phyloP scores from a whole-genome alignment of 1,284 basidiomycete species.

The Puccinia novopanici region DNA sequence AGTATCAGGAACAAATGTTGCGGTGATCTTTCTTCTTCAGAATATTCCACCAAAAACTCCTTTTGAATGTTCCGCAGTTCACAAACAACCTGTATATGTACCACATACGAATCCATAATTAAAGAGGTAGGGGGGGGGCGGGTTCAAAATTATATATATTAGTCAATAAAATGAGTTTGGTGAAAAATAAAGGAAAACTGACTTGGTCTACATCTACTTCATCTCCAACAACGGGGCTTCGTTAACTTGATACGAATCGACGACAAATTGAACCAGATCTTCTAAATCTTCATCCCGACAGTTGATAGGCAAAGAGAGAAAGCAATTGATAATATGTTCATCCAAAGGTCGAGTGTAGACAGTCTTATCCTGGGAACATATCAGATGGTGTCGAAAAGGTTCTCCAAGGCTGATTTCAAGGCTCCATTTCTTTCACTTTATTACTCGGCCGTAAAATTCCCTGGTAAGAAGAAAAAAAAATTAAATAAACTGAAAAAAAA shows the following conservation, averaged over 20 bases:
- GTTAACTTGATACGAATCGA: constrained; percentile 90
- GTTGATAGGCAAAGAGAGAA: constrained; percentile 76
- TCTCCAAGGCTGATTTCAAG: constrained; percentile 29
- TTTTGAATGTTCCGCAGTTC: constrained; percentile 66
- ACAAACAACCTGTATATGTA: constrained; percentile 61
- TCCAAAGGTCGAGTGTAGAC: constrained; percentile 66
- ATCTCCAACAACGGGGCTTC: constrained; percentile 84
- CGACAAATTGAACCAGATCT: constrained; percentile 87
- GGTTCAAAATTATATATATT: not conserved
- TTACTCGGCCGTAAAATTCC: constrained; percentile 44
- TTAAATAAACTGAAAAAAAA: not conserved
- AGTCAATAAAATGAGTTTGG: not conserved
- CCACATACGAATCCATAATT: not conserved
- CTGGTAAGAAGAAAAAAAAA: constrained; percentile 2
- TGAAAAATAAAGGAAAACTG: constrained; percentile 52
- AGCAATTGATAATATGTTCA: constrained; percentile 76
- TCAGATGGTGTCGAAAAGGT: constrained; percentile 59
- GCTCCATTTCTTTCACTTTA: constrained; percentile 25
- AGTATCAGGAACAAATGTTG: constrained; percentile 81
- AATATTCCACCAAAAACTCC: constrained; percentile 55
- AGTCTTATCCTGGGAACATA: constrained; percentile 67
- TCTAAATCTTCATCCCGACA: constrained; percentile 91
- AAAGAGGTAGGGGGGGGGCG: not conserved
- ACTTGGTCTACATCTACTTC: constrained; percentile 91
- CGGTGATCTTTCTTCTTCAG: constrained; percentile 49